These are phyloP conservation scores for Amylocarpus encephaloides DNA, from an alignment of 2,329 filamentous ascomycete species.

Conservation along the genomic window DNA sequence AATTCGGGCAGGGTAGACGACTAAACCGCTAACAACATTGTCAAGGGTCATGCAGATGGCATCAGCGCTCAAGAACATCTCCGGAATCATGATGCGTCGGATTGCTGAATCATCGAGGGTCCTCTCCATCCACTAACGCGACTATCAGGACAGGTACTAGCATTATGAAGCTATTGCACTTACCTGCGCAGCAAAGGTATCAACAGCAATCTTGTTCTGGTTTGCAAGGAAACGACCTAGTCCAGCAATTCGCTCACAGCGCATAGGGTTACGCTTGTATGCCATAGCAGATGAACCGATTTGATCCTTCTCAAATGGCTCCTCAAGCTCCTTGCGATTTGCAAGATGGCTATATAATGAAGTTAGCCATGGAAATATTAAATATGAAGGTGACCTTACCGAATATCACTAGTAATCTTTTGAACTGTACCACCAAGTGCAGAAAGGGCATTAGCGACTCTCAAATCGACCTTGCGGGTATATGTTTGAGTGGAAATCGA, in stretches of 20 bases:
- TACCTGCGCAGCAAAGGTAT: slow-evolving; percentile 60
- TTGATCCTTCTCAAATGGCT: slow-evolving; percentile 75
- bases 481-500: slow-evolving; percentile 57
- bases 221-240: slow-evolving; percentile 41
- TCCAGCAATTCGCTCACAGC: slow-evolving; percentile 41
- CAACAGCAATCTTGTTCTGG: slow-evolving; percentile 34
- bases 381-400: background rate
- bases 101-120: slow-evolving; percentile 71
- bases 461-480: slow-evolving; percentile 72
- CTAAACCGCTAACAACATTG: slow-evolving; percentile 53
- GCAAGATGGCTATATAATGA: slow-evolving; percentile 52
- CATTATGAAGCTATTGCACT: slow-evolving; percentile 44
- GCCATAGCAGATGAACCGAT: slow-evolving; percentile 61
- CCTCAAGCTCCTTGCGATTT: slow-evolving; percentile 75
- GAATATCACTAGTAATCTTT: slow-evolving; percentile 68
- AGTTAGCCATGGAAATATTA: background rate
- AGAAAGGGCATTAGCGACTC: slow-evolving; percentile 72
- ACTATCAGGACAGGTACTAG: background rate
- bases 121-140: slow-evolving; percentile 31
- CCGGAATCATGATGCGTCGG: slow-evolving; percentile 55
- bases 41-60: slow-evolving; percentile 61
- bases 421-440: slow-evolving; percentile 75
- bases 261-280: slow-evolving; percentile 45
- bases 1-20: slow-evolving; percentile 75
- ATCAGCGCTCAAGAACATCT: slow-evolving; percentile 62